Evolutionary conservation across 75 land plant species (phyloP), one percentile per base, ranked within the genome.

Genomic region (Selaginella moellendorffii): DNA sequence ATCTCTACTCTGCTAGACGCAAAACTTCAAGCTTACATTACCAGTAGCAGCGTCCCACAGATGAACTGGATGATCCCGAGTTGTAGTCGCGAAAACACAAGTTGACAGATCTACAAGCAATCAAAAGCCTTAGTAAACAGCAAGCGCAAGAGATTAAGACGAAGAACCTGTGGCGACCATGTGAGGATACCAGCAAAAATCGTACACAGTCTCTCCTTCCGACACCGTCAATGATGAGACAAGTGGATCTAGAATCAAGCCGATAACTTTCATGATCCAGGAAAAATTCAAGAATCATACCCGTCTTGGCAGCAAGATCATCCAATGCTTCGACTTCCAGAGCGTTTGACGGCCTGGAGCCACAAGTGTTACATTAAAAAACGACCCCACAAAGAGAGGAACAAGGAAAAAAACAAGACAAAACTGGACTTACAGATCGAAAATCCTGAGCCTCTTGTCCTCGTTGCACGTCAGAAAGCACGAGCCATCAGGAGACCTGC

Each of bases 1-100:
- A 36, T 36, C 5, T 5, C 46, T n/a, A n/a, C n/a, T n/a, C n/a
- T n/a, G n/a, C n/a, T n/a, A n/a, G 14, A 36, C 14, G 46, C 46
- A 36, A 36, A 36, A 5, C 5, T 36, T 36, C 14, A 36, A 36
- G 31, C 65, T 12, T 67, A 95, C 99, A 90, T 89, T 61, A 5
- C 99, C 97, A 54, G 90, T 61, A 27, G 74, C 54, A 36, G 97
- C 78, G 79, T 95, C 99, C 99, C 96, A 95, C 21, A 95, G 84
- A 81, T 95, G 99, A 52, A 95, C 93, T 27, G 99, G 99, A 74
- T 95, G 99, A 63, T 95, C 99, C 24, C 97, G 81, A 0, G 91
- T 83, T 28, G 99, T 82, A 22, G 79, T 77, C 63, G 97, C 91
- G 76, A 89, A 90, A 0, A 84, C 87, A 68, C 88, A 89, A 26